A percentile compares a stretch with the other conserved stretches of the same genome.
These are phyloP conservation scores for Dipodascopsis uninucleata DNA, from an alignment of 805 yeast genomes.

Conservation along the genomic window DNA sequence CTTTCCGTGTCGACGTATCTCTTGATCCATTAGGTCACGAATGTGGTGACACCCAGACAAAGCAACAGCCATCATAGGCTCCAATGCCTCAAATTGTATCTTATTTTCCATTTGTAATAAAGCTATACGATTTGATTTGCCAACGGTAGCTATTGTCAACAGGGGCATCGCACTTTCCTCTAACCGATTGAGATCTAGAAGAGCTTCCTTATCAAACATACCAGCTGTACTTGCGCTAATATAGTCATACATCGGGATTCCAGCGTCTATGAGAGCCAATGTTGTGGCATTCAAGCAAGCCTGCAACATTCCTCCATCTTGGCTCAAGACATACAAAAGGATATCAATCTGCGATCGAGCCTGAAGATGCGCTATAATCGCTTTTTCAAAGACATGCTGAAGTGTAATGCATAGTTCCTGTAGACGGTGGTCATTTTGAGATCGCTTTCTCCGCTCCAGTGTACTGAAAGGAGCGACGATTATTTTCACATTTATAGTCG, in stretches of 20 bases:
- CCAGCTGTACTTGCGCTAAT: slow-evolving; percentile 80
- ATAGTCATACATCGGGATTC: slow-evolving; percentile 89
- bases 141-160: slow-evolving; percentile 79
- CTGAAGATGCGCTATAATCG: slow-evolving; percentile 67
- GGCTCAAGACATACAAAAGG: slow-evolving; percentile 70
- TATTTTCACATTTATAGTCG: slow-evolving; percentile 59
- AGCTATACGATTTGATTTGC: slow-evolving; percentile 74
- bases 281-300: slow-evolving; percentile 81
- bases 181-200: slow-evolving; percentile 74
- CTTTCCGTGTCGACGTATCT: slow-evolving; percentile 72
- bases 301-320: slow-evolving; percentile 86
- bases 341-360: slow-evolving; percentile 81
- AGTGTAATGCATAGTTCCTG: slow-evolving; percentile 38
- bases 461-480: slow-evolving; percentile 79
- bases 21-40: slow-evolving; percentile 79
- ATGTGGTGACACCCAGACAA: slow-evolving; percentile 82
- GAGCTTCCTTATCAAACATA: slow-evolving; percentile 67
- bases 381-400: slow-evolving; percentile 43
- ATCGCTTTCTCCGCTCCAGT: slow-evolving; percentile 65
- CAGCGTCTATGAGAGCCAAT: slow-evolving; percentile 89
- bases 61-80: slow-evolving; percentile 71
- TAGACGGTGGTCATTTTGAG: slow-evolving; percentile 52
- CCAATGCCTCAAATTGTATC: slow-evolving; percentile 77
- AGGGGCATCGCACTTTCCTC: slow-evolving; percentile 83
- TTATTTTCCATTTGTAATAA: slow-evolving; percentile 74